These are phyloP conservation scores for Plasmodiophora brassicae DNA, from an alignment of 208 protist species.

Conservation along the genomic window DNA sequence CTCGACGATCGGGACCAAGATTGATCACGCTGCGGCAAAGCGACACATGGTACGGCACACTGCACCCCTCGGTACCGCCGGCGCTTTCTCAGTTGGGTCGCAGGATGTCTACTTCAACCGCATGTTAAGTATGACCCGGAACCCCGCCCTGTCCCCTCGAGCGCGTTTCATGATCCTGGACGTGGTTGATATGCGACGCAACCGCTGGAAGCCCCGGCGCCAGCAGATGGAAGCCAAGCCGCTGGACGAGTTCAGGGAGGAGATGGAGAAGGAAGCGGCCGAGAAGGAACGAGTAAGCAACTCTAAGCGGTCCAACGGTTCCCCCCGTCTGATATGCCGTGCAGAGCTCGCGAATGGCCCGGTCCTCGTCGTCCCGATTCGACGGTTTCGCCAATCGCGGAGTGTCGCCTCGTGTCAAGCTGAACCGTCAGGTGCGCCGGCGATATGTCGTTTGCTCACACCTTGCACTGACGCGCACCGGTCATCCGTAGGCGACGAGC, in stretches of 20 bases:
- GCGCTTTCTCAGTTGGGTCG: background rate
- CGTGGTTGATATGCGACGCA: background rate
- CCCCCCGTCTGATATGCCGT: no score
- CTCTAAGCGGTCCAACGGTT: no score
- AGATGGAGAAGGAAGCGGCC: background rate
- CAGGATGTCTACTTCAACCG: background rate
- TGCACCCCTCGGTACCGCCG: background rate
- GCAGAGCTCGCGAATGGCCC: no score
- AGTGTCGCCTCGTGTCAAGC: no score
- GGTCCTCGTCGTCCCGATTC: no score
- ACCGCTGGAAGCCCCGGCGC: background rate
- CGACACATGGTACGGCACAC: background rate
- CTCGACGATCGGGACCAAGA: background rate
- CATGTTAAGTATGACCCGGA: background rate
- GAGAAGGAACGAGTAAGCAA: background rate
- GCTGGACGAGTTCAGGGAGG: background rate
- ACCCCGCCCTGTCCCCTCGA: background rate
- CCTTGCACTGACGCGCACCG: no score
- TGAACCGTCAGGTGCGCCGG: no score
- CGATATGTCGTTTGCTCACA: no score
- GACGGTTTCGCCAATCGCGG: no score
- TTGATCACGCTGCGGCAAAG: background rate
- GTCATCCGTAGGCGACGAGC: no score
- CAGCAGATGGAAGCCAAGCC: background rate
- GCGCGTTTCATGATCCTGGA: constrained; percentile 26